Conservation (phyloP, 805 yeast genomes). For the Ogataea salicorniae region DNA sequence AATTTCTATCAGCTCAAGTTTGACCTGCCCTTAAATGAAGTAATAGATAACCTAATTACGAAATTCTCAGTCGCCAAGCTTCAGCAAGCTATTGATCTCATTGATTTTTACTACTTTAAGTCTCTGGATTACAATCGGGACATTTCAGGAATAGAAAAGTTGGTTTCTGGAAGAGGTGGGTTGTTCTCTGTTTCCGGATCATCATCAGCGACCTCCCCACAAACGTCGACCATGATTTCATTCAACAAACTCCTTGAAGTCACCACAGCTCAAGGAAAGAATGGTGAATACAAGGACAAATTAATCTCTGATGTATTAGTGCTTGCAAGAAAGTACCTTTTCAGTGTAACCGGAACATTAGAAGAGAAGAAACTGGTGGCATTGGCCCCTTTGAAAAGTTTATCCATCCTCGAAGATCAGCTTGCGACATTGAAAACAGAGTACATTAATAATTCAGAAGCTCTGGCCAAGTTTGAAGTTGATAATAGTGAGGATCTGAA, state of each 20-base stretch:
- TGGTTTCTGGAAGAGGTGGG: background rate
- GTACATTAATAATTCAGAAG: slow-evolving; percentile 13
- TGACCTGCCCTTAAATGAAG: slow-evolving; percentile 7
- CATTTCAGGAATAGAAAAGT: background rate
- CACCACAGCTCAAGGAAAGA: slow-evolving; percentile 10
- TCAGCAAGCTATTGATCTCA: slow-evolving; percentile 8
- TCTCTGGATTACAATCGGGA: slow-evolving; percentile 3
- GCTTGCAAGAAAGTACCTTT: slow-evolving; percentile 13
- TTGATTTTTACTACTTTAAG: slow-evolving; percentile 8
- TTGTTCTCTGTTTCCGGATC: background rate
- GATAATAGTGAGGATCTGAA: slow-evolving; percentile 4
- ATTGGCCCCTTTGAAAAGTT: background rate
- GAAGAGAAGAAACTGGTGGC: slow-evolving; percentile 1
- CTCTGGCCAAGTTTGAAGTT: slow-evolving; percentile 12
- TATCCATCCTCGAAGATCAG: background rate
- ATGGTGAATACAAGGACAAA: slow-evolving; percentile 2
- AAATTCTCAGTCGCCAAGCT: slow-evolving; percentile 7
- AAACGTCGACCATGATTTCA: slow-evolving; percentile 5
- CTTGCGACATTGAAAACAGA: slow-evolving; percentile 2
- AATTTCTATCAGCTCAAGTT: slow-evolving; percentile 9
- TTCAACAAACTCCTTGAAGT: slow-evolving; percentile 7
- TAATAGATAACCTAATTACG: slow-evolving; percentile 7
- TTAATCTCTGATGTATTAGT: slow-evolving; percentile 5
- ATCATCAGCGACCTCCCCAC: background rate
- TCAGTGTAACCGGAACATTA: slow-evolving; percentile 4